Evolutionary conservation across 208 protist species (phyloP), one percentile per base, ranked within the genome.

Genomic region (Leishmania arabica): DNA sequence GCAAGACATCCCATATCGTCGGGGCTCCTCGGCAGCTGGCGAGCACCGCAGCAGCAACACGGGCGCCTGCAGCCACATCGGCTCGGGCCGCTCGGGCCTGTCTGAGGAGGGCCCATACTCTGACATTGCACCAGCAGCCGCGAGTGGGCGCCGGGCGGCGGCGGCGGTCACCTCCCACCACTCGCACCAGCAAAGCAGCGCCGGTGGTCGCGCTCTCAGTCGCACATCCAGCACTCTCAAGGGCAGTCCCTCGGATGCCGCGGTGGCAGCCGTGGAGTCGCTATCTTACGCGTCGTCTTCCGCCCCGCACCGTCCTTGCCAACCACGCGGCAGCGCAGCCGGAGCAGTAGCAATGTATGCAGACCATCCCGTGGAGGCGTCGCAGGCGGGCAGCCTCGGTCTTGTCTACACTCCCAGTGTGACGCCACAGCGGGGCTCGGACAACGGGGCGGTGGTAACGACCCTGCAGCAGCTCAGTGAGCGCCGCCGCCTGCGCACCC

Each of bases 401-500:
- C 70, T 86, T 51, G 69, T 83, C 53, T n/a, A 71, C 24, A 80
- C 84, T 9, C 75, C 80, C 45, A 72, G 71, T 49, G 45, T 71
- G 58, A 79, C 71, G 9, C 80, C 78, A 47, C 79, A 82, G 58
- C 83, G 75, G 65, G 56, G 56, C 78, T 65, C 53, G 37, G 47
- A 3, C 70, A 49, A 37, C 31, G 31, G 31, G 31, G 31, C 11
- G 31, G 15, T 21, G 13, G 34, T 60, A 75, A 19, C 70, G 27
- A 11, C 53, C 1, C 34, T 37, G n/a, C 75, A 54, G 51, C 65
- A 65, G 31, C 68, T 49, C 27, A 72, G 60, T 19, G 68, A 68
- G 19, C 79, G 72, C 40, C 84, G 80, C 21, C 76, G 58, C 13
- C 88, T 91, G 27, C 88, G 88, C 81, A 91, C 88, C 3, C 81